A percentile compares a stretch with the other conserved stretches of the same genome.
Evolutionary conservation across 306 rosid species (phyloP).

Genomic region (Medicago truncatula): MtrunA17r5.0-ANR NC_053042.1:13400001-13400500

Average conservation of each 20-base stretch:
- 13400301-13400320: too few relatives aligned
- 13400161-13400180: background rate
- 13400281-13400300: too few relatives aligned
- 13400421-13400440: too few relatives aligned
- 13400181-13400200: background rate
- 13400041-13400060: conserved; percentile 2
- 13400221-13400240: background rate
- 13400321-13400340: too few relatives aligned
- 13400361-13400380: too few relatives aligned
- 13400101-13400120: background rate
- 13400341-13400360: too few relatives aligned
- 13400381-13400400: too few relatives aligned
- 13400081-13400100: background rate
- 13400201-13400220: background rate
- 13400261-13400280: background rate
- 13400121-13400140: background rate
- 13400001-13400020: background rate
- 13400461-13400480: too few relatives aligned
- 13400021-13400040: background rate
- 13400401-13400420: too few relatives aligned
- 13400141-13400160: background rate
- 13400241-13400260: background rate
- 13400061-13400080: background rate
- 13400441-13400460: too few relatives aligned
- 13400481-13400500: too few relatives aligned